Conservation (phyloP, 495 filamentous ascomycete genomes). For the Lasiosphaeris hirsuta region DNA sequence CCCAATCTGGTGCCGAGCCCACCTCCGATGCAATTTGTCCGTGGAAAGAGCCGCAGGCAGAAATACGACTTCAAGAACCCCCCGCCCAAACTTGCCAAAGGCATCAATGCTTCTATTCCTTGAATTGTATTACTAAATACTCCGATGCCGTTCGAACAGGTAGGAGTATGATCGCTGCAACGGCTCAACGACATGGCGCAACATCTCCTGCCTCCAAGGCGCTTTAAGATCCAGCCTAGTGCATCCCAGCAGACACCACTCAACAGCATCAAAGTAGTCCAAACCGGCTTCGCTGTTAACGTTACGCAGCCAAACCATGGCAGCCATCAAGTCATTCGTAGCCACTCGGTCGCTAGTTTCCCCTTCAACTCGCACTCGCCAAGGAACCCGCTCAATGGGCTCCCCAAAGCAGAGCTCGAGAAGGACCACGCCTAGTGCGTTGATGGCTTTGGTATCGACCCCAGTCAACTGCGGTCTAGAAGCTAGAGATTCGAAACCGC, state of each 20-base stretch:
- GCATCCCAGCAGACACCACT: constrained; percentile 3
- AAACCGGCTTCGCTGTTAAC: constrained; percentile 4
- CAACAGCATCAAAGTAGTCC: constrained; percentile 2
- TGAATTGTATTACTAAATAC: no score
- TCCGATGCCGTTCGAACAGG: no score
- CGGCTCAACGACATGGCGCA: constrained; percentile 1
- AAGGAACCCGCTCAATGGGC: constrained; percentile 19
- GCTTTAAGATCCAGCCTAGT: neutral
- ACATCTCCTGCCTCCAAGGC: constrained; percentile 3
- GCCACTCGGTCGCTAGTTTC: neutral
- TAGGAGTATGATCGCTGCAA: neutral
- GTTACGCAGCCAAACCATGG: neutral
- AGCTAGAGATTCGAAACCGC: no score
- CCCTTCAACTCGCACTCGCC: neutral
- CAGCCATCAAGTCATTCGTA: constrained; percentile 1
- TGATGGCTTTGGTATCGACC: no score
- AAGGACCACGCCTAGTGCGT: constrained; percentile 20
- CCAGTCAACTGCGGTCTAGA: no score
- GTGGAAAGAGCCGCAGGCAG: no score
- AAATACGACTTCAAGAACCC: no score
- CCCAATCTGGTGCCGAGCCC: no score
- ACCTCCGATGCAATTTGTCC: no score
- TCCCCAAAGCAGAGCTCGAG: constrained; percentile 29
- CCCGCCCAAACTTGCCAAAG: no score
- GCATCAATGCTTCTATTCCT: no score